Percentiles rank a stretch among this genome's conserved stretches.
phyloP scores from a whole-genome alignment of 164 flowering plant species.

The Liquidambar formosana region DNA sequence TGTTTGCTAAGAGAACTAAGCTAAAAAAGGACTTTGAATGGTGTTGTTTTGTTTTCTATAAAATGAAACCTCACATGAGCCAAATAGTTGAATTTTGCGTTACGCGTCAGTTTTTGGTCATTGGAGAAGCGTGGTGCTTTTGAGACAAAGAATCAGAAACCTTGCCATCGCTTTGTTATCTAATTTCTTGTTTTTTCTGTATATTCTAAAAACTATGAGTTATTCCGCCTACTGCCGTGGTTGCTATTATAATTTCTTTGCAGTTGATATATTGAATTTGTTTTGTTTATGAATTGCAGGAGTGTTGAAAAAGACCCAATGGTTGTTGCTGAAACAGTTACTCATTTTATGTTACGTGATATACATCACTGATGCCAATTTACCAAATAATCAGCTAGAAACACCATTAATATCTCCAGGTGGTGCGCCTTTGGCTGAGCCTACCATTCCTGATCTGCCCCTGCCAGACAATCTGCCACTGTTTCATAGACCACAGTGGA shows the following conservation, averaged over 20 bases:
- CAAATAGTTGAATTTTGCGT: background rate
- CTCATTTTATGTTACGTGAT: slow-evolving; percentile 34
- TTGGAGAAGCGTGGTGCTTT: background rate
- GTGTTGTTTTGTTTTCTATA: background rate
- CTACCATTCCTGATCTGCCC: slow-evolving; percentile 35
- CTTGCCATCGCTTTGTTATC: background rate
- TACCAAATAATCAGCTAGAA: slow-evolving; percentile 16
- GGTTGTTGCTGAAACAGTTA: slow-evolving; percentile 29
- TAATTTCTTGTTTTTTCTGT: background rate
- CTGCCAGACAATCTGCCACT: slow-evolving; percentile 38
- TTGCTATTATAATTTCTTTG: background rate
- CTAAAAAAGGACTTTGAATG: background rate
- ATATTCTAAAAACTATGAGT: background rate
- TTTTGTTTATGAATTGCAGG: slow-evolving; percentile 36
- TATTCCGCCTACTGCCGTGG: background rate
- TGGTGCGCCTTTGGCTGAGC: slow-evolving; percentile 24
- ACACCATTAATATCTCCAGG: slow-evolving; percentile 26
- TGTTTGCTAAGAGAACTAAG: background rate
- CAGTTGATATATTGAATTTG: background rate
- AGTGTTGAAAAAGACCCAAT: slow-evolving; percentile 16
- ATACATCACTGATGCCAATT: slow-evolving; percentile 29
- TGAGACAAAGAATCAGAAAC: background rate
- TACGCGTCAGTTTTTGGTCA: background rate
- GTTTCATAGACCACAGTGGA: slow-evolving; percentile 26
- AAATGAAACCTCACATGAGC: no score